These are phyloP conservation scores for Jamesozyma piceae DNA, from an alignment of 805 yeast genomes.

Conservation along the genomic window DNA sequence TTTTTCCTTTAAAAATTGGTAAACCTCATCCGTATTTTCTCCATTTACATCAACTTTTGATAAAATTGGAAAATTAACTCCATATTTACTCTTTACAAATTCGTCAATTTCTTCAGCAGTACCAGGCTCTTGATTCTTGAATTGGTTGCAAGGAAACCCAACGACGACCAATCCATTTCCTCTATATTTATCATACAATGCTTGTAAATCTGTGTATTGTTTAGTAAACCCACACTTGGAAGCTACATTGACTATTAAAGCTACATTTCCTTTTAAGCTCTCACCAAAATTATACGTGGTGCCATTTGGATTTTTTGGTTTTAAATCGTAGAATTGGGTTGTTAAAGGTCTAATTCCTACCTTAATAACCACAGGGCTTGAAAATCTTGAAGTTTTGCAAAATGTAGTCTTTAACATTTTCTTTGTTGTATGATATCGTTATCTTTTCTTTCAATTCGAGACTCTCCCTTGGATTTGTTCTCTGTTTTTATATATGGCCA, in stretches of 20 bases:
- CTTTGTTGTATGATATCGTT: too few relatives aligned
- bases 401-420: too few relatives aligned
- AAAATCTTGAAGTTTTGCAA: neutral
- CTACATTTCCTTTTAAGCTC: slow-evolving; percentile 68
- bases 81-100: slow-evolving; percentile 73
- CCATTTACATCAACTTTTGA: slow-evolving; percentile 89
- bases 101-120: slow-evolving; percentile 56
- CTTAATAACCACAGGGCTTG: neutral
- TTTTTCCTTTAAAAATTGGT: slow-evolving; percentile 61
- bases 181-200: slow-evolving; percentile 53
- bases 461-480: too few relatives aligned
- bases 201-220: slow-evolving; percentile 66
- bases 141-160: slow-evolving; percentile 91
- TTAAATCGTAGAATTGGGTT: slow-evolving; percentile 52
- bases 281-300: slow-evolving; percentile 48
- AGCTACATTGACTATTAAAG: slow-evolving; percentile 79
- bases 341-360: slow-evolving; percentile 1
- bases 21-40: slow-evolving; percentile 66
- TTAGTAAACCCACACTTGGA: slow-evolving; percentile 75
- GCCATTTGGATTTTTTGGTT: slow-evolving; percentile 51
- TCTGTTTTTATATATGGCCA: too few relatives aligned
- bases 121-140: slow-evolving; percentile 72
- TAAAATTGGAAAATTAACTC: slow-evolving; percentile 85
- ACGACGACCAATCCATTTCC: slow-evolving; percentile 55
- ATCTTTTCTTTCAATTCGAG: too few relatives aligned